Evolutionary conservation across 495 filamentous ascomycete genomes (phyloP), one percentile per base, ranked within the genome.

Genomic region (Penicillium diatomitis): DNA sequence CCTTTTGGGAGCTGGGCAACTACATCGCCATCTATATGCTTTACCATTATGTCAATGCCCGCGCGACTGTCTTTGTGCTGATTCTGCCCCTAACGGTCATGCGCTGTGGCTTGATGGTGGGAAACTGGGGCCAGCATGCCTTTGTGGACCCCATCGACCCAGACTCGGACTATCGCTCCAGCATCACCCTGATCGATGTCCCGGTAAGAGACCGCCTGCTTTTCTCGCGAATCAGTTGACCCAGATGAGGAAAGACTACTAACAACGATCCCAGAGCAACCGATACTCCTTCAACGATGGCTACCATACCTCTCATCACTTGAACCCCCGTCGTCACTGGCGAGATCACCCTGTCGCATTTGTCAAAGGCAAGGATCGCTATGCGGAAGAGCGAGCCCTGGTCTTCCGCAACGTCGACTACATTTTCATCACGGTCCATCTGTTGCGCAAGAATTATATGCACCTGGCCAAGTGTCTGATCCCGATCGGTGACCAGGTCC

Each of bases 71-170:
- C 8, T 86, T 80, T 47, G 77, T 78, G 5, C 69, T 86, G 33
- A 46, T 86, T 1, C 58, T 87, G 0, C 84, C 84, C 3, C 69
- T 86, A 4, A 44, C 73, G 6, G 56, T 77, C 11, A 70, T 87
- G 60, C 76, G 84, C 3, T 53, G 81, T 12, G 84, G 79, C 2
- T 54, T 87, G 37, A 87, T 87, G 83, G 71, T 83, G 8, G 84
- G 84, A 2, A 88, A 88, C 56, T 88, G 82, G 81, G 84, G 81
- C 28, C 84, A 88, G 50, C 84, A 88, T 58, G 84, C 84, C 5
- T 74, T 87, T 30, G 84, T 87, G 5, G 84, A 88, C 51, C 76
- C 83, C 10, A 62, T 69, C 9, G 81, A 86, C 36, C 84, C 84
- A 0, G 73, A 79, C 43, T 86, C 82, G 6, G 83, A 87, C 56